Conservation (phyloP, 345 rosid species). For the Fremontodendron californicum region DNA sequence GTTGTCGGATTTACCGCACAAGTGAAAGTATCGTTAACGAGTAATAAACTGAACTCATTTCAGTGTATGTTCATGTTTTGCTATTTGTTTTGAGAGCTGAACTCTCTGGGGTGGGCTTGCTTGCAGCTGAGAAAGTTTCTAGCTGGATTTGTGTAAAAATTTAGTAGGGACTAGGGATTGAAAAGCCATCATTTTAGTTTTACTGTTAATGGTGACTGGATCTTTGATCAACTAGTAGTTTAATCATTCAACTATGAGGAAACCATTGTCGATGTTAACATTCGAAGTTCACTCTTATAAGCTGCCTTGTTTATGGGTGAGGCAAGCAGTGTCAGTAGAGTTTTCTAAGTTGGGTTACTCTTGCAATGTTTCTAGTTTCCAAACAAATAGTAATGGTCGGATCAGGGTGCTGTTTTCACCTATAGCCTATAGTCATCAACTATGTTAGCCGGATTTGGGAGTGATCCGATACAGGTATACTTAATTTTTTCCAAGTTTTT, state of each 20-base stretch:
- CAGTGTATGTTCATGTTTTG: neutral
- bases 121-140: neutral
- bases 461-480: too few species aligned
- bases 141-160: conserved; percentile 12
- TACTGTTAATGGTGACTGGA: neutral
- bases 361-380: too few species aligned
- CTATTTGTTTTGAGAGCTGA: neutral
- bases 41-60: neutral
- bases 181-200: neutral
- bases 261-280: neutral
- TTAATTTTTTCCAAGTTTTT: too few species aligned
- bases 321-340: neutral
- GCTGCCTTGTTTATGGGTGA: neutral
- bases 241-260: neutral
- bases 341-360: too few species aligned
- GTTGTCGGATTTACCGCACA: too few species aligned
- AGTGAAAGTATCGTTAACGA: too few species aligned
- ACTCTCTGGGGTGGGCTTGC: conserved; percentile 17
- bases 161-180: neutral
- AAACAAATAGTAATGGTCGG: too few species aligned
- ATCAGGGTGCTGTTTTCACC: too few species aligned
- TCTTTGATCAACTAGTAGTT: neutral
- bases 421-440: too few species aligned
- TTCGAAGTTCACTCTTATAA: neutral
- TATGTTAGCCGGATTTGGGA: too few species aligned